Conservation (phyloP, 2,329 filamentous ascomycete genomes). For the Verticillium klebahnii region DNA sequence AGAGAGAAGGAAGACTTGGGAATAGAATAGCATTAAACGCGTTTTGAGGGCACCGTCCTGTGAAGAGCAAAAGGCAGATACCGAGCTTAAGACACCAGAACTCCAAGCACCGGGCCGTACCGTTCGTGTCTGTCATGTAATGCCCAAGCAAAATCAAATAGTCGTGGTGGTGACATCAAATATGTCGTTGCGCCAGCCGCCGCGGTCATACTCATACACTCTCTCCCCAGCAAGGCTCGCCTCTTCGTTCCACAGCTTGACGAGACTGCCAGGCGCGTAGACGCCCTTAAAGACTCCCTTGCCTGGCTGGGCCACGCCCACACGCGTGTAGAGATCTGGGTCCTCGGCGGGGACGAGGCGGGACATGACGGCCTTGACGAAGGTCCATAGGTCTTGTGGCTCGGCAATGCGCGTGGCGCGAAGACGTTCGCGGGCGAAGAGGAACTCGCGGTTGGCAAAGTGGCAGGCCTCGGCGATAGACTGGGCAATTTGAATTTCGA, state of each 20-base stretch:
- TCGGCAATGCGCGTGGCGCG: constrained; percentile 80
- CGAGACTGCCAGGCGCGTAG: constrained; percentile 84
- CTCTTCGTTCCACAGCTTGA: constrained; percentile 86
- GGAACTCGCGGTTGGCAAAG: constrained; percentile 74
- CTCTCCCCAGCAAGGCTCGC: constrained; percentile 64
- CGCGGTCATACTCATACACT: constrained; percentile 66
- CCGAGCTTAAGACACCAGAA: neutral
- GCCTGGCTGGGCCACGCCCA: constrained; percentile 60
- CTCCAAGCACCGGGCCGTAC: neutral
- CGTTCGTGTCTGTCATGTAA: neutral
- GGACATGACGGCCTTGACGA: constrained; percentile 76
- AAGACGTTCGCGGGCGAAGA: constrained; percentile 82
- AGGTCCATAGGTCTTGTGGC: constrained; percentile 74
- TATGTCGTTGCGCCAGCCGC: constrained; percentile 82
- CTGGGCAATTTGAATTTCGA: constrained; percentile 73
- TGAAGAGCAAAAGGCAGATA: neutral
- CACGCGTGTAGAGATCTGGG: constrained; percentile 68
- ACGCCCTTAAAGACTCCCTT: constrained; percentile 69
- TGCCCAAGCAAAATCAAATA: neutral
- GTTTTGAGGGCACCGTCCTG: neutral
- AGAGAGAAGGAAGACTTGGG: neutral
- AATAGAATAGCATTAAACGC: neutral
- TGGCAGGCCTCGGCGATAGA: constrained; percentile 67
- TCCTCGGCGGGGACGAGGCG: constrained; percentile 67
- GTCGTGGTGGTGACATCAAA: constrained; percentile 52